Evolutionary conservation across 352 stramenopile species (phyloP), one percentile per base, ranked within the genome.

Genomic region (Phytopythium cucurbitacearum): DNA sequence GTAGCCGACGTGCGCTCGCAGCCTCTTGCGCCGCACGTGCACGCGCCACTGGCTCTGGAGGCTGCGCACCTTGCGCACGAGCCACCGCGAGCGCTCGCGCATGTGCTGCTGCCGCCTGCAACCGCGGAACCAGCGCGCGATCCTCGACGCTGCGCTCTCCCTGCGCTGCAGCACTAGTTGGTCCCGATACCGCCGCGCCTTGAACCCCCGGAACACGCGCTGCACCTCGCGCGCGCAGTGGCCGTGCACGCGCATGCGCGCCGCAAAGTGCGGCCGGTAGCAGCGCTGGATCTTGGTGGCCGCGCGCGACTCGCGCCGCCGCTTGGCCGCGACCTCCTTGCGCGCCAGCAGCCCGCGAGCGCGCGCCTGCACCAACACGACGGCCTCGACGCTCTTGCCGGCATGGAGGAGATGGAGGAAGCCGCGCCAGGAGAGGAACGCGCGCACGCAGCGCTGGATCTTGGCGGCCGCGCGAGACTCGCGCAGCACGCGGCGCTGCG

Each of bases 41-140:
- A 69, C 76, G 3, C 76, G 63, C 73, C 79, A 91, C 40, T 89
- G 69, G 10, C 67, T 58, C 59, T 91, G 76, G 54, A 88, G 80
- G 39, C 53, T 64, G 52, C 58, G 63, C 32, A 87, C 67, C 51
- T 82, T 84, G 10, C 35, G 13, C n/a, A 85, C 46, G 3, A 86
- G 69, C 75, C 75, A 86, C 2, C 53, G 56, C 0, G 75, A 68
- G 4, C 73, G 67, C 10, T 32, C 51, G 9, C 37, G 50, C 10
- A 77, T 65, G 7, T 85, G 58, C 3, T 61, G 66, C 4, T 69
- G 51, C n/a, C 69, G 52, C 15, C 69, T 40, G 43, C 67, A 85
- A 33, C 54, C 59, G 1, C 72, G 78, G 59, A 73, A 87, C 78
- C 78, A 91, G 15, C n/a, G 28, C 63, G 64, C 72, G 41, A 87